These are phyloP conservation scores for Abelmoschus esculentus DNA, from an alignment of 345 rosid genomes.

Conservation along the genomic window DNA sequence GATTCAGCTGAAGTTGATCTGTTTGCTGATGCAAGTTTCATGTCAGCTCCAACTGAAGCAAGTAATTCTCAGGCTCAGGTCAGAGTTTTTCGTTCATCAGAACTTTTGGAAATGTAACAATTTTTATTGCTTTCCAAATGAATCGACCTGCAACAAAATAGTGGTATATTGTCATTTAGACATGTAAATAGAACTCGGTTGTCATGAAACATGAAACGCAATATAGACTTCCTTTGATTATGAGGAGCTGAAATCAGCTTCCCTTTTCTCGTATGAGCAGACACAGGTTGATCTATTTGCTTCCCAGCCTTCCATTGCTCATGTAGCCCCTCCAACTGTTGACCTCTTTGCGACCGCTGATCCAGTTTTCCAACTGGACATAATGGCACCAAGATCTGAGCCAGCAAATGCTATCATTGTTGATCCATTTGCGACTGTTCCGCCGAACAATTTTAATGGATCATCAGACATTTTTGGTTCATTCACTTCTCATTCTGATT, in stretches of 20 bases:
- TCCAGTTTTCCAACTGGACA: slow-evolving; percentile 40
- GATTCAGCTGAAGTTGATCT: slow-evolving; percentile 62
- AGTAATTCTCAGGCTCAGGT: slow-evolving; percentile 62
- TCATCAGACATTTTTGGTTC: slow-evolving; percentile 84
- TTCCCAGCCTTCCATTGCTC: slow-evolving; percentile 30
- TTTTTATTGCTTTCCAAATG: not conserved
- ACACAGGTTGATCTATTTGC: slow-evolving; percentile 40
- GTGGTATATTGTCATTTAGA: not conserved
- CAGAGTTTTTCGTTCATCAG: slow-evolving; percentile 4
- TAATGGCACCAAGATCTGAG: slow-evolving; percentile 29
- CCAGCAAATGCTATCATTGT: slow-evolving; percentile 29
- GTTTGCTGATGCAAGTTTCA: slow-evolving; percentile 91
- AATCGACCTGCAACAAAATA: slow-evolving; percentile 5
- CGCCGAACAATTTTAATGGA: slow-evolving; percentile 66
- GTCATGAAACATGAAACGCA: not conserved
- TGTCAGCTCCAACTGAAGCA: slow-evolving; percentile 56
- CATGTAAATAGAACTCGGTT: not conserved
- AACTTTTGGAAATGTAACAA: not conserved
- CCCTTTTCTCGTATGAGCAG: slow-evolving; percentile 24
- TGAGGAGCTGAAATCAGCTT: slow-evolving; percentile 4
- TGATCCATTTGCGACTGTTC: slow-evolving; percentile 87
- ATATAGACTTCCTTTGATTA: not conserved
- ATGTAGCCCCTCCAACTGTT: slow-evolving; percentile 46
- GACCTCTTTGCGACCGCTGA: slow-evolving; percentile 54
- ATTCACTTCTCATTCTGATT: slow-evolving; percentile 51